These are phyloP conservation scores for Lachnellula occidentalis DNA, from an alignment of 2,329 filamentous ascomycete species.

Conservation along the genomic window DNA sequence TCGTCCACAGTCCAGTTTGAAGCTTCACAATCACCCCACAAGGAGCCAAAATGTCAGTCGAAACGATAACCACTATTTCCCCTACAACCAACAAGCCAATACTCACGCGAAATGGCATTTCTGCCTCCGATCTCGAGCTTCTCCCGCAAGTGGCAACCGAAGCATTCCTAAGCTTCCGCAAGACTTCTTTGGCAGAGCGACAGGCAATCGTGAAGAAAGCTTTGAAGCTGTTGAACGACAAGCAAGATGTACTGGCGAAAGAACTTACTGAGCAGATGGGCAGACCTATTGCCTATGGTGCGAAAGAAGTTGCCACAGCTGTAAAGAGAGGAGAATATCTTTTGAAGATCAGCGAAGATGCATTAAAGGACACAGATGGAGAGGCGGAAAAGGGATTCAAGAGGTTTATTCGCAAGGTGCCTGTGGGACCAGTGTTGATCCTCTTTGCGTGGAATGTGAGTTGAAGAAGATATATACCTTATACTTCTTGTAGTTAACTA, in stretches of 20 bases:
- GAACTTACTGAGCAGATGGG: constrained; percentile 96
- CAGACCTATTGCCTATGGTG: constrained; percentile 80
- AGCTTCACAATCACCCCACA: not conserved
- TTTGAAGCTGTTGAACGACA: constrained; percentile 61
- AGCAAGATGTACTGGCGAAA: constrained; percentile 72
- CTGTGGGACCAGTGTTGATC: constrained; percentile 80
- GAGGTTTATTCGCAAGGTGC: constrained; percentile 82
- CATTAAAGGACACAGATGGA: constrained; percentile 73
- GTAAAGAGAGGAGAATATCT: constrained; percentile 82
- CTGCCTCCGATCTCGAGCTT: constrained; percentile 61
- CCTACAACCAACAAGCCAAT: constrained; percentile 83
- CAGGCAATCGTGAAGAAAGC: constrained; percentile 79
- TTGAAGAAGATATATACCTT: constrained; percentile 18
- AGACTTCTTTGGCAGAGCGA: constrained; percentile 68
- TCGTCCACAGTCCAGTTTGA: constrained; percentile 4
- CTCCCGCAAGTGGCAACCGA: constrained; percentile 67
- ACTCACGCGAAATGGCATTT: constrained; percentile 70
- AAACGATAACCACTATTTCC: constrained; percentile 74
- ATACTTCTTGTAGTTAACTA: constrained; percentile 8
- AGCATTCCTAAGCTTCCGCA: constrained; percentile 72
- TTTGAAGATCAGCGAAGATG: constrained; percentile 74
- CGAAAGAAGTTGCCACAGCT: constrained; percentile 78
- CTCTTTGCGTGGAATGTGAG: constrained; percentile 96
- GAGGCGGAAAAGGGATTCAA: constrained; percentile 84
- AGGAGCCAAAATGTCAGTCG: constrained; percentile 49